These are phyloP conservation scores for Diaporthe humulicola DNA, from an alignment of 2,329 filamentous ascomycete species.

Conservation along the genomic window DNA sequence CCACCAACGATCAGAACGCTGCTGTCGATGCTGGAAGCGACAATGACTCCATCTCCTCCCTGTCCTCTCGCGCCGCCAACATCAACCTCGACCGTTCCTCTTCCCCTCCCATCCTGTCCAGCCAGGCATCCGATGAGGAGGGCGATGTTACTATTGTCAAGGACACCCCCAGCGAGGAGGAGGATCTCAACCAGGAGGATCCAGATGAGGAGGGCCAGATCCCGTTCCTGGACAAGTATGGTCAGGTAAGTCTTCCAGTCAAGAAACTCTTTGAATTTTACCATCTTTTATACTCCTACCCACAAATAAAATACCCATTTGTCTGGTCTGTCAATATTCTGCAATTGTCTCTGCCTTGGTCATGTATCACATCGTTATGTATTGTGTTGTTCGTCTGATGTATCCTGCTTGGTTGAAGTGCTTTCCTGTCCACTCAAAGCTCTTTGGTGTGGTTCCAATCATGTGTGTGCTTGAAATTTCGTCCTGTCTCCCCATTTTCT, in stretches of 20 bases:
- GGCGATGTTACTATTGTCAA: slow-evolving; percentile 5
- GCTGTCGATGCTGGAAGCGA: background rate
- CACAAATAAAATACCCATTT: background rate
- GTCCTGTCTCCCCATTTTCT: background rate
- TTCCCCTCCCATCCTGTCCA: background rate
- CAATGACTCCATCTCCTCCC: background rate
- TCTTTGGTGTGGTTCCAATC: background rate
- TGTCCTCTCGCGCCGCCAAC: background rate
- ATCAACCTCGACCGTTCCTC: background rate
- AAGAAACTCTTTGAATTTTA: background rate
- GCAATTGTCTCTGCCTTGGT: background rate
- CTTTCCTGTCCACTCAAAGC: background rate
- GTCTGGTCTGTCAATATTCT: background rate
- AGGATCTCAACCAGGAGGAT: background rate
- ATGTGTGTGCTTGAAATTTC: background rate
- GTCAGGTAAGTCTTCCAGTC: slow-evolving; percentile 2
- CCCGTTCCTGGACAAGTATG: slow-evolving; percentile 11
- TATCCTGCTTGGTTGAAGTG: background rate
- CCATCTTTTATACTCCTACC: background rate
- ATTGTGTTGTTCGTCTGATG: slow-evolving; percentile 7
- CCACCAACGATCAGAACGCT: slow-evolving; percentile 2
- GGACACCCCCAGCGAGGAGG: no score
- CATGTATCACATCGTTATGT: background rate
- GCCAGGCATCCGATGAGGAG: background rate
- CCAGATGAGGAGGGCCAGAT: background rate